A percentile compares a stretch with the other conserved stretches of the same genome.
These are phyloP conservation scores for Ascoidea rubescens DNA, from an alignment of 805 yeast genomes.

Conservation along the genomic window DNA sequence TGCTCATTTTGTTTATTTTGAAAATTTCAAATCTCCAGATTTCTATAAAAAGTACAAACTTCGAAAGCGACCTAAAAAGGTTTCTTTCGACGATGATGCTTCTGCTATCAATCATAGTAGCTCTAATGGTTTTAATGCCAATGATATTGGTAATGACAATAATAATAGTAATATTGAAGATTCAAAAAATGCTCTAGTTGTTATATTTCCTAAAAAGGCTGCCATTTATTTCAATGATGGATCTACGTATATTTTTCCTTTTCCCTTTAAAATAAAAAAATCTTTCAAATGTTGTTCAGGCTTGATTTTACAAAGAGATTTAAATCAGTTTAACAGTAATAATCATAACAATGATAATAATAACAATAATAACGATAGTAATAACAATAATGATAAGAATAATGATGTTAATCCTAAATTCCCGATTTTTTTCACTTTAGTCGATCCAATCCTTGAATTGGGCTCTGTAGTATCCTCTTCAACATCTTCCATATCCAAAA, in stretches of 20 bases:
- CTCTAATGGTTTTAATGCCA: background rate
- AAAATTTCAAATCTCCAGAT: too few relatives aligned
- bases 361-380: background rate
- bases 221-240: constrained; percentile 52
- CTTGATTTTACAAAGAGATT: constrained; percentile 41
- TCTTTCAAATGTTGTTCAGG: constrained; percentile 63
- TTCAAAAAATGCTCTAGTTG: constrained; percentile 34
- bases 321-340: constrained; percentile 8
- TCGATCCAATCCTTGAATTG: constrained; percentile 64
- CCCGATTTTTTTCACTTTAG: constrained; percentile 43
- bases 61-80: background rate
- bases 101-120: constrained; percentile 18
- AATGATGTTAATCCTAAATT: constrained; percentile 9
- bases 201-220: constrained; percentile 46
- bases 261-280: constrained; percentile 51
- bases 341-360: constrained; percentile 1
- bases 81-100: constrained; percentile 22
- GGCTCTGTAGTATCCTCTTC: constrained; percentile 63
- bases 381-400: constrained; percentile 1
- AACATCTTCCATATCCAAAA: constrained; percentile 44
- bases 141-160: constrained; percentile 31
- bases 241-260: constrained; percentile 39
- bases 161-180: constrained; percentile 10
- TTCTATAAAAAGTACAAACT: background rate
- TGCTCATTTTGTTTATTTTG: background rate